Percentiles rank a stretch among this genome's conserved stretches.
Conservation (phyloP, 2,329 filamentous ascomycete genomes). For the Madurella fahalii region DNA sequence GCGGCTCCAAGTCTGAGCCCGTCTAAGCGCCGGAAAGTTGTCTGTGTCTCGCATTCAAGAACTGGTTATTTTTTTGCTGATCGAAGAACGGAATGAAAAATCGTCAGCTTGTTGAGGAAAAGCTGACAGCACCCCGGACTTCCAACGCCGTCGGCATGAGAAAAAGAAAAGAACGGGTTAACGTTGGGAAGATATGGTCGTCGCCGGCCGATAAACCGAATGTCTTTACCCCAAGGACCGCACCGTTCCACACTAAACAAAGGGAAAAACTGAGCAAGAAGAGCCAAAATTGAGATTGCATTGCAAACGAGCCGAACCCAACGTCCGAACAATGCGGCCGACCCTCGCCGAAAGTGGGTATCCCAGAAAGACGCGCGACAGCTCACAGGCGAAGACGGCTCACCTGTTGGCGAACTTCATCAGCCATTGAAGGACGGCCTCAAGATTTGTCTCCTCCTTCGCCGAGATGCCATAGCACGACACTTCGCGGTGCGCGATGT, state of each 20-base stretch:
- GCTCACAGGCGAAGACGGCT: constrained; percentile 26
- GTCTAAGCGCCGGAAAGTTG: constrained; percentile 1
- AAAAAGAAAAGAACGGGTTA: background rate
- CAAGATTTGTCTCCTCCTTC: constrained; percentile 97
- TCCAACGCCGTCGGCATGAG: background rate
- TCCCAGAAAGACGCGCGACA: background rate
- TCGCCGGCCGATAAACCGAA: constrained; percentile 26
- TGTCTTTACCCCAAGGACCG: constrained; percentile 19
- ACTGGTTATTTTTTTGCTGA: constrained; percentile 7
- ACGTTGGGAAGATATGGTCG: constrained; percentile 21
- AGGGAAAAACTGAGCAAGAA: background rate
- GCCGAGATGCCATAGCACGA: constrained; percentile 98
- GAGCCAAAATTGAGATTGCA: background rate
- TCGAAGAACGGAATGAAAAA: background rate
- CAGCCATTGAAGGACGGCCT: constrained; percentile 94
- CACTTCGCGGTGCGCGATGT: constrained; percentile 86
- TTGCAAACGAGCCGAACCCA: constrained; percentile 4
- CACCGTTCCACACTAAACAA: constrained; percentile 7
- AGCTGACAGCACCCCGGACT: constrained; percentile 15
- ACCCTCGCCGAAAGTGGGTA: constrained; percentile 6
- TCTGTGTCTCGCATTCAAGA: background rate
- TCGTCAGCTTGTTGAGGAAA: background rate
- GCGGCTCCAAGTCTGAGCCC: constrained; percentile 18
- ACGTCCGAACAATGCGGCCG: constrained; percentile 4
- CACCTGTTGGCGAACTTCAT: constrained; percentile 81